Conservation (phyloP, 73 alveolate genomes). For the Paramecium pentaurelia region DNA sequence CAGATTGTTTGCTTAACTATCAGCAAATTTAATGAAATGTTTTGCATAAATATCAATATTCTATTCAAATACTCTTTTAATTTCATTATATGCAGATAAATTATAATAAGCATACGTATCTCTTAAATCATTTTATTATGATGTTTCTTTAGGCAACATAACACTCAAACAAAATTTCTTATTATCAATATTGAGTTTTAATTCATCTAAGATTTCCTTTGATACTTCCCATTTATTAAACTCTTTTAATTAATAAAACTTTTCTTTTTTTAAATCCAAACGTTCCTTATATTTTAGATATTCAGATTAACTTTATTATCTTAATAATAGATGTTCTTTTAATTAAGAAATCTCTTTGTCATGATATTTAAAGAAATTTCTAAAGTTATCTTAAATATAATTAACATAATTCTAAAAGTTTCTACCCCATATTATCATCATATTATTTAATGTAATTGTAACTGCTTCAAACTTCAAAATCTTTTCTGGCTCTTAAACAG, state of each 20-base stretch:
- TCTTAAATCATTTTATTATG: not conserved
- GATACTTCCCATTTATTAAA: slow-evolving; percentile 30
- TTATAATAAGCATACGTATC: slow-evolving; percentile 26
- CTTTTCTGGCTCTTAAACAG: not conserved
- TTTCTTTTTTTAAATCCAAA: not conserved
- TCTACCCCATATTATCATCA: slow-evolving; percentile 20
- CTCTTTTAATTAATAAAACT: not conserved
- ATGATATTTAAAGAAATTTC: slow-evolving; percentile 28
- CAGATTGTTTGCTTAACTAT: not conserved
- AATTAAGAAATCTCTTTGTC: not conserved
- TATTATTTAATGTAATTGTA: not conserved
- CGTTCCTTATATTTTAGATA: not conserved
- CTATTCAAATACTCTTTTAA: not conserved
- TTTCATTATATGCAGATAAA: not conserved
- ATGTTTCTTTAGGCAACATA: slow-evolving; percentile 23
- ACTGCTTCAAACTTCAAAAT: not conserved
- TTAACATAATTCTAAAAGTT: not conserved
- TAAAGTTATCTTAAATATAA: not conserved
- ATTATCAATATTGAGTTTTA: not conserved
- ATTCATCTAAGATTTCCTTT: not conserved
- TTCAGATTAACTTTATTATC: slow-evolving; percentile 15
- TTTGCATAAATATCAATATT: not conserved
- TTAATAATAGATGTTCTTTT: not conserved
- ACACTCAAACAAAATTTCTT: not conserved
- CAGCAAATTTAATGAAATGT: slow-evolving; percentile 9